These are phyloP conservation scores for Nyctanthes arbortristis DNA, from an alignment of 257 asterid species.

Conservation along the genomic window DNA sequence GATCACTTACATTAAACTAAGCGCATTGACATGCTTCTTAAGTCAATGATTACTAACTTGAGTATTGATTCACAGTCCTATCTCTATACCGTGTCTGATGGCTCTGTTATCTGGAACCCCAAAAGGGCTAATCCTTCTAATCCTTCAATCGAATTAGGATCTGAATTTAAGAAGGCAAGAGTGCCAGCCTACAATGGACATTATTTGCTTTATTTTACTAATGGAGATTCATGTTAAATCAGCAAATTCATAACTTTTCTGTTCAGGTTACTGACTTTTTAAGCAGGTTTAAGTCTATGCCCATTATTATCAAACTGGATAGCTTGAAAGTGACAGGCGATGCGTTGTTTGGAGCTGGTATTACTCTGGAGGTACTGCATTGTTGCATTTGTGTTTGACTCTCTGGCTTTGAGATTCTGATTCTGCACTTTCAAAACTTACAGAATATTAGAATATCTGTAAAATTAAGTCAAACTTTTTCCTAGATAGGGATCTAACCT, in stretches of 20 bases:
- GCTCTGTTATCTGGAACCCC: constrained; percentile 72
- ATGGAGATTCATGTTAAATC: constrained; percentile 5
- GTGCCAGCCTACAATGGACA: constrained; percentile 16
- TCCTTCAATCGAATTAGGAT: constrained; percentile 90
- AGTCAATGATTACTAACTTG: constrained; percentile 69
- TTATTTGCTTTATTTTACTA: background rate
- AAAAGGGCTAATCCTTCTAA: constrained; percentile 79
- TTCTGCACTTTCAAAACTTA: too few relatives aligned
- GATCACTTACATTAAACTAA: constrained; percentile 4
- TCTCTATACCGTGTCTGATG: constrained; percentile 82
- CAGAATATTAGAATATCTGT: too few relatives aligned
- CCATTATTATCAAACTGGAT: constrained; percentile 87
- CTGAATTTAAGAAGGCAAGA: constrained; percentile 91
- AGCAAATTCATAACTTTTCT: too few relatives aligned
- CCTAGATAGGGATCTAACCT: too few relatives aligned
- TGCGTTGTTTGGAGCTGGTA: constrained; percentile 79
- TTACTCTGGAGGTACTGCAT: constrained; percentile 66
- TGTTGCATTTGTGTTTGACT: too few relatives aligned
- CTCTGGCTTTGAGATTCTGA: background rate
- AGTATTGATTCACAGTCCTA: constrained; percentile 76
- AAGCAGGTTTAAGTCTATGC: constrained; percentile 82
- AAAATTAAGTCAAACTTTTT: too few relatives aligned
- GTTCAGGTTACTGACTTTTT: constrained; percentile 76
- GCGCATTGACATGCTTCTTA: constrained; percentile 47
- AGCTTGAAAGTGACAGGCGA: constrained; percentile 89